phyloP scores from a whole-genome alignment of 2,329 filamentous ascomycete species.

The Apiospora arundinis region DNA sequence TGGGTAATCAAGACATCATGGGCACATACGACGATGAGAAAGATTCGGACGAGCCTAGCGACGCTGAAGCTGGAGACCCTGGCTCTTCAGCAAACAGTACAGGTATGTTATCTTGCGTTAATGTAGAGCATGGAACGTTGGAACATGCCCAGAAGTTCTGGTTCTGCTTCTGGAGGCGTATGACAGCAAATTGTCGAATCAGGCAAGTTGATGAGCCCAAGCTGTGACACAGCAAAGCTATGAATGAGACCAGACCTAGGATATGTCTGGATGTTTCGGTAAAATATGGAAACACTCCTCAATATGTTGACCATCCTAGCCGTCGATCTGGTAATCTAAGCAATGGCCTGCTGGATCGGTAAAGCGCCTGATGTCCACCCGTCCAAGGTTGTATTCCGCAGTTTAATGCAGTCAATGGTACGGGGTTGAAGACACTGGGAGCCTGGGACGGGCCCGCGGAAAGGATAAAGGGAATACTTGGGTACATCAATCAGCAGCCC shows the following conservation, averaged over 20 bases:
- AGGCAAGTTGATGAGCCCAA: background rate
- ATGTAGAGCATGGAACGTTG: background rate
- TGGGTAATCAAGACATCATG: constrained; percentile 47
- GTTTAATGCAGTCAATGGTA: background rate
- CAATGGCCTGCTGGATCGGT: background rate
- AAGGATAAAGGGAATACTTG: background rate
- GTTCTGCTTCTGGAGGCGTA: background rate
- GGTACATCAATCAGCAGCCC: background rate
- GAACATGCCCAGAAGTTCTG: background rate
- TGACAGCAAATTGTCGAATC: background rate
- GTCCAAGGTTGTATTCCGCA: constrained; percentile 12
- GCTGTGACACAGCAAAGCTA: background rate
- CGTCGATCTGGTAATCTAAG: constrained; percentile 1
- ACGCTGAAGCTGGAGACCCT: background rate
- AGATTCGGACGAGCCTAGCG: background rate
- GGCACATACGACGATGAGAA: constrained; percentile 36
- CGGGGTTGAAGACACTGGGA: background rate
- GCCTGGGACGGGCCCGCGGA: background rate
- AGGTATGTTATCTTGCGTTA: background rate
- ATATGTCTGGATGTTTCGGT: background rate
- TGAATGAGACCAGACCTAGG: background rate
- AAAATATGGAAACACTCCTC: background rate
- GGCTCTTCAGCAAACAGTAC: background rate
- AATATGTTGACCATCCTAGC: background rate
- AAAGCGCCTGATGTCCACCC: background rate